Evolutionary conservation across 2,329 filamentous ascomycete genomes (phyloP).

Genomic region (Chaetomium olivaceum): DNA sequence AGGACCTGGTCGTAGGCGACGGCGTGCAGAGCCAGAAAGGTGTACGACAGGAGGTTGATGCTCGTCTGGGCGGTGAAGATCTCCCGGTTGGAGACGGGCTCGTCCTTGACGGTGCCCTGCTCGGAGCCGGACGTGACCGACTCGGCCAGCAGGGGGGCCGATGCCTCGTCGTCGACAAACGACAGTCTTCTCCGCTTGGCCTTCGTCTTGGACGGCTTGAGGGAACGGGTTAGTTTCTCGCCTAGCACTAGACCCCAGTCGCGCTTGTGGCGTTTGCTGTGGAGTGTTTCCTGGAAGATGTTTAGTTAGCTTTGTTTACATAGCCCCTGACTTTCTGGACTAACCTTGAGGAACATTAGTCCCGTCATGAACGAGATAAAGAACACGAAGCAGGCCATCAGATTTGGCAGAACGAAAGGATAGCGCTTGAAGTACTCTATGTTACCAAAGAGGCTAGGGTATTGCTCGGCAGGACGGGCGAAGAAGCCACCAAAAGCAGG

Average conservation of each 20-base stretch:
- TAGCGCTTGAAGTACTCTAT: slow-evolving; percentile 70
- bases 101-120: slow-evolving; percentile 32
- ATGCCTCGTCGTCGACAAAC: slow-evolving; percentile 58
- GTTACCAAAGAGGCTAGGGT: slow-evolving; percentile 68
- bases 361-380: slow-evolving; percentile 73
- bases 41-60: slow-evolving; percentile 66
- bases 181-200: slow-evolving; percentile 46
- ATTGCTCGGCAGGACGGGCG: slow-evolving; percentile 74
- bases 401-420: slow-evolving; percentile 82
- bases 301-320: slow-evolving; percentile 17
- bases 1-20: slow-evolving; percentile 86
- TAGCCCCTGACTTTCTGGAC: slow-evolving; percentile 9
- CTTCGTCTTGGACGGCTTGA: slow-evolving; percentile 34
- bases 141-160: slow-evolving; percentile 53
- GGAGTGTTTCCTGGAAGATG: slow-evolving; percentile 69
- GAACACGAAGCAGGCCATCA: slow-evolving; percentile 76
- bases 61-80: slow-evolving; percentile 39
- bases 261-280: slow-evolving; percentile 62
- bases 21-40: slow-evolving; percentile 76
- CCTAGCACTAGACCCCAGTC: slow-evolving; percentile 80
- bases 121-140: slow-evolving; percentile 34
- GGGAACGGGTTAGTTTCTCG: slow-evolving; percentile 55
- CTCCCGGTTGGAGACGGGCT: slow-evolving; percentile 27
- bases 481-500: slow-evolving; percentile 86
- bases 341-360: slow-evolving; percentile 72